These are phyloP conservation scores for Mucor ambiguus DNA, from an alignment of 371 early-diverging fungal genomes.

Conservation along the genomic window DNA sequence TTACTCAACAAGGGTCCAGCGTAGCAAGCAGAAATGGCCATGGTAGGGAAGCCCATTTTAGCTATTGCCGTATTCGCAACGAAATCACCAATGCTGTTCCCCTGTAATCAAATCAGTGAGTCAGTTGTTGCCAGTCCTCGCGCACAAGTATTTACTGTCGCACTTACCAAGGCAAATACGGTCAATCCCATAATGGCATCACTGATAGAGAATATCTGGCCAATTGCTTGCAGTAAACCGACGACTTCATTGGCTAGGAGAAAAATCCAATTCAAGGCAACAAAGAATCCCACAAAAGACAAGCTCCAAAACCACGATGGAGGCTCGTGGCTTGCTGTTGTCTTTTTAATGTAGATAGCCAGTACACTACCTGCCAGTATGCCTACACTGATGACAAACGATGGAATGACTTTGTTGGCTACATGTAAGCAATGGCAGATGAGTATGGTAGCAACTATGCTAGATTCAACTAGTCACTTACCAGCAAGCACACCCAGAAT, in stretches of 20 bases:
- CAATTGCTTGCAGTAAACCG: slow-evolving; percentile 76
- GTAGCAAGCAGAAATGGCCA: slow-evolving; percentile 88
- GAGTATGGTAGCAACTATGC: not conserved
- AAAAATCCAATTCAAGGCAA: slow-evolving; percentile 81
- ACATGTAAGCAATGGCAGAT: not conserved
- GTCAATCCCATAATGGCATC: slow-evolving; percentile 88
- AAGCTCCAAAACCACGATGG: slow-evolving; percentile 52
- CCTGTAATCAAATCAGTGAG: slow-evolving; percentile 45
- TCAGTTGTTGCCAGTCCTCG: too few species aligned
- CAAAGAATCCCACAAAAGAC: slow-evolving; percentile 70
- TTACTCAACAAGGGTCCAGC: slow-evolving; percentile 80
- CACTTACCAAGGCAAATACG: slow-evolving; percentile 75
- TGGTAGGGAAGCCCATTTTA: slow-evolving; percentile 81
- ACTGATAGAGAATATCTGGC: slow-evolving; percentile 72
- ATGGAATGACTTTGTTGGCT: slow-evolving; percentile 35
- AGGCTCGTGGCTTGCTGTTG: slow-evolving; percentile 31
- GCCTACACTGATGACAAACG: slow-evolving; percentile 21
- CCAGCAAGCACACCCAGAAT: slow-evolving; percentile 33
- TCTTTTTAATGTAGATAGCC: slow-evolving; percentile 16
- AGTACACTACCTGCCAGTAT: slow-evolving; percentile 25
- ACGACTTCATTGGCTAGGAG: slow-evolving; percentile 82
- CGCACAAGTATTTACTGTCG: not conserved
- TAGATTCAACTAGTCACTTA: slow-evolving; percentile 17
- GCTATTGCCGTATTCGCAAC: slow-evolving; percentile 85
- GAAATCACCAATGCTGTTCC: slow-evolving; percentile 85